phyloP scores from a whole-genome alignment of 495 filamentous ascomycete species.

The Ascodesmis nigricans region DNA sequence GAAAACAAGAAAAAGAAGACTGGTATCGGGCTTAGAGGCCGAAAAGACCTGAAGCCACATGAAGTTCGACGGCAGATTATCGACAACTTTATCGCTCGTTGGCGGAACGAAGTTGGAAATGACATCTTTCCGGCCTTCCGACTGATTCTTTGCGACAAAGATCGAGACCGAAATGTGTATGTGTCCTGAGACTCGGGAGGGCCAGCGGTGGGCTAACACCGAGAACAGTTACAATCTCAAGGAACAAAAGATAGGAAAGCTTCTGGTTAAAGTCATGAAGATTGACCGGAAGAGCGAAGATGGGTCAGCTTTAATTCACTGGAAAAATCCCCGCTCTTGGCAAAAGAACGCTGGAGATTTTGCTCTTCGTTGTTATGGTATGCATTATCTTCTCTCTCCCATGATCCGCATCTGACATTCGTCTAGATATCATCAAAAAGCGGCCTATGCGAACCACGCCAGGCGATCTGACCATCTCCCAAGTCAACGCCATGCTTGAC shows the following conservation, averaged over 20 bases:
- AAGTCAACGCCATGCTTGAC: conserved; percentile 78
- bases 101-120: conserved; percentile 67
- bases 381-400: background rate
- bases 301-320: conserved; percentile 64
- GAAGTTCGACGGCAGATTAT: conserved; percentile 72
- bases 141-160: conserved; percentile 53
- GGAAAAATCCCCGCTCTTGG: conserved; percentile 62
- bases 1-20: conserved; percentile 58
- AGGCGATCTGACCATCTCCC: conserved; percentile 60
- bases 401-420: background rate
- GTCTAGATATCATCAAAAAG: conserved; percentile 54
- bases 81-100: conserved; percentile 68
- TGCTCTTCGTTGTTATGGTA: conserved; percentile 51
- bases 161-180: conserved; percentile 65
- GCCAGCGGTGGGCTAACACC: background rate
- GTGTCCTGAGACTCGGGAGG: conserved; percentile 1
- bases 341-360: conserved; percentile 63
- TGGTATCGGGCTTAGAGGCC: conserved; percentile 36
- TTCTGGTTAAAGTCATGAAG: conserved; percentile 77
- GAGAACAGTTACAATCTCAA: conserved; percentile 55
- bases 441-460: conserved; percentile 50
- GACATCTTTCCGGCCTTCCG: conserved; percentile 89
- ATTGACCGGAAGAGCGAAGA: conserved; percentile 84
- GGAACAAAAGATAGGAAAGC: conserved; percentile 69
- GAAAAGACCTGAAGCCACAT: conserved; percentile 40